A percentile compares a stretch with the other conserved stretches of the same genome.
Evolutionary conservation across 2,329 filamentous ascomycete genomes (phyloP).

Genomic region (Ophiostoma australiae): DNA sequence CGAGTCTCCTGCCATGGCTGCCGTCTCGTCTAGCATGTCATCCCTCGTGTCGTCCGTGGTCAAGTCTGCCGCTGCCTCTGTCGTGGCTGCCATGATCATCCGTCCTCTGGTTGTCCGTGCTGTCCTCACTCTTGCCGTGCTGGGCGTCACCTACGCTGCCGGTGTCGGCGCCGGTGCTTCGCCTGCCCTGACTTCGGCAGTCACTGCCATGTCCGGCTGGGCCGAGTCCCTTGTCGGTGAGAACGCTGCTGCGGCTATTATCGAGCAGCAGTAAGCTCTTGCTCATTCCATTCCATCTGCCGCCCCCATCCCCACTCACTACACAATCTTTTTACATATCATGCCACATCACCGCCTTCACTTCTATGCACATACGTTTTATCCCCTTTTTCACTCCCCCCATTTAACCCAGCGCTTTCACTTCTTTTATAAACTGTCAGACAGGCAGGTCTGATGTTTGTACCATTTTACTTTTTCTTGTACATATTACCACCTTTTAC

Average conservation of each 20-base stretch:
- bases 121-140: conserved; percentile 19
- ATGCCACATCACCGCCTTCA: neutral
- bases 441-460: neutral
- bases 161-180: conserved; percentile 10
- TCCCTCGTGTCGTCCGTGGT: conserved; percentile 16
- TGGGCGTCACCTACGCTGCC: conserved; percentile 22
- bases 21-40: conserved; percentile 14
- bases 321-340: neutral
- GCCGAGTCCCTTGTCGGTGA: conserved; percentile 17
- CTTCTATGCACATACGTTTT: neutral
- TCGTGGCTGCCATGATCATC: conserved; percentile 19
- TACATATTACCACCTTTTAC: conserved; percentile 6
- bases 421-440: conserved; percentile 13
- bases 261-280: neutral
- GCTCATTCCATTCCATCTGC: neutral
- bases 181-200: conserved; percentile 19
- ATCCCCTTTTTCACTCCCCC: neutral
- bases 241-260: neutral
- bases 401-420: neutral
- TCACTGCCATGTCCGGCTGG: conserved; percentile 14
- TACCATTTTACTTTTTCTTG: neutral
- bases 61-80: conserved; percentile 21
- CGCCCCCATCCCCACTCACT: neutral
- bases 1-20: conserved; percentile 20
- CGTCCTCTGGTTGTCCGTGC: conserved; percentile 25